A percentile compares a stretch with the other conserved stretches of the same genome.
Evolutionary conservation across 1,284 basidiomycete genomes (phyloP).

Genomic region (Fomitopsis schrenkii): DNA sequence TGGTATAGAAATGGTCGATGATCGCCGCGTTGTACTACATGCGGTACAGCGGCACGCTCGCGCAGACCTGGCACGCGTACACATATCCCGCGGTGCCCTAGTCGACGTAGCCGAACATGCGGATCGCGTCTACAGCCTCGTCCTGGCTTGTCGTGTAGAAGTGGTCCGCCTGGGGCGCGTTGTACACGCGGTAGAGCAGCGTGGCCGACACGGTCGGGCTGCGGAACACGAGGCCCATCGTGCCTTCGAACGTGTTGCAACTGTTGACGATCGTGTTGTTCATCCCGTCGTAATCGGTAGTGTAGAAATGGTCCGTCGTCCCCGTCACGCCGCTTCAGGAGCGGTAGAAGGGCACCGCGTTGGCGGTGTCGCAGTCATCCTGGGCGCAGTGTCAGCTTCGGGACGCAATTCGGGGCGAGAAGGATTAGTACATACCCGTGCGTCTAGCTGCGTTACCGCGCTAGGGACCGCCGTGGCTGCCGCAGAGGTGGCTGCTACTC

Average conservation of each 20-base stretch:
- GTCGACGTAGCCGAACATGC: neutral
- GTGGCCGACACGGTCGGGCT: neutral
- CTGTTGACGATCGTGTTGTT: neutral
- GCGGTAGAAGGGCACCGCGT: conserved; percentile 1
- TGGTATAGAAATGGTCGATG: conserved; percentile 6
- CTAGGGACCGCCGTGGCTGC: too few relatives aligned
- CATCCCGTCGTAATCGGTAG: conserved; percentile 1
- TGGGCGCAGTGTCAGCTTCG: neutral
- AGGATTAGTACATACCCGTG: too few relatives aligned
- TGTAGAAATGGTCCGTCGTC: conserved; percentile 6
- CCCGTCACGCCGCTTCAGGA: neutral
- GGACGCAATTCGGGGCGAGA: too few relatives aligned
- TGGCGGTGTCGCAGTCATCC: neutral
- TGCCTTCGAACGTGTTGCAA: neutral
- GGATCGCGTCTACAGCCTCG: neutral
- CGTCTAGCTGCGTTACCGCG: too few relatives aligned
- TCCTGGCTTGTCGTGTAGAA: conserved; percentile 1
- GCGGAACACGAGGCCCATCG: neutral
- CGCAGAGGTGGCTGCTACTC: too few relatives aligned
- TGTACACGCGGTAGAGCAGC: conserved; percentile 3
- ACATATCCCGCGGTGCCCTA: conserved; percentile 3
- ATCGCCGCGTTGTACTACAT: neutral
- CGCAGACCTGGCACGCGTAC: neutral
- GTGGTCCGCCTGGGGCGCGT: neutral
- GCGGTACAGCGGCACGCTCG: conserved; percentile 2